Percentiles rank a stretch among this genome's conserved stretches.
phyloP scores from a whole-genome alignment of 257 asterid species.

The Misopates orontium region DNA sequence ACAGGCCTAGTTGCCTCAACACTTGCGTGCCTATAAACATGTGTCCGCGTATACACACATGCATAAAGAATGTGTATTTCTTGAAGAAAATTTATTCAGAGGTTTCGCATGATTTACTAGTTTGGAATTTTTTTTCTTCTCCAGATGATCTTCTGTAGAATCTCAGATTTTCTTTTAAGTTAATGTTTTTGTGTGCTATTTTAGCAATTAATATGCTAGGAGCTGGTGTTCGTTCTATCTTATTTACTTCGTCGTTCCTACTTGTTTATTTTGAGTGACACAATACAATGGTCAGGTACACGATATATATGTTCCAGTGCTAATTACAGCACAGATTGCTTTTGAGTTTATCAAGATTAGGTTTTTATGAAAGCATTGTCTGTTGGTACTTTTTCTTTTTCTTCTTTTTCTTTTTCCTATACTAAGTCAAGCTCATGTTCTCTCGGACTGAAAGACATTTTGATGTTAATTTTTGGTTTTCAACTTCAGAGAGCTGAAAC shows the following conservation, averaged over 20 bases:
- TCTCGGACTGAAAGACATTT: neutral
- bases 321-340: neutral
- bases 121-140: no score
- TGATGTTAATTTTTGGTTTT: constrained; percentile 22
- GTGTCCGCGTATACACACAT: no score
- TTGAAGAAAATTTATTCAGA: no score
- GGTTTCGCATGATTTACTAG: no score
- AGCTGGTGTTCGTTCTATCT: neutral
- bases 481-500: constrained; percentile 36
- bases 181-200: neutral
- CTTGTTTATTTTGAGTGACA: neutral
- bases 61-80: no score
- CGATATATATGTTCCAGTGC: neutral
- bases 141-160: no score
- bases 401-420: constrained; percentile 6
- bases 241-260: neutral
- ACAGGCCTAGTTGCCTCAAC: no score
- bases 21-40: no score
- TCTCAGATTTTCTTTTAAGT: no score
- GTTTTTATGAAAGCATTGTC: no score
- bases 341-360: neutral
- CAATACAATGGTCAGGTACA: neutral
- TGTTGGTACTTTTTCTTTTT: no score
- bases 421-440: constrained; percentile 6
- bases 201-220: neutral